Conservation (phyloP, 139 green algal species). For the Chlamydomonas asymmetrica region DNA sequence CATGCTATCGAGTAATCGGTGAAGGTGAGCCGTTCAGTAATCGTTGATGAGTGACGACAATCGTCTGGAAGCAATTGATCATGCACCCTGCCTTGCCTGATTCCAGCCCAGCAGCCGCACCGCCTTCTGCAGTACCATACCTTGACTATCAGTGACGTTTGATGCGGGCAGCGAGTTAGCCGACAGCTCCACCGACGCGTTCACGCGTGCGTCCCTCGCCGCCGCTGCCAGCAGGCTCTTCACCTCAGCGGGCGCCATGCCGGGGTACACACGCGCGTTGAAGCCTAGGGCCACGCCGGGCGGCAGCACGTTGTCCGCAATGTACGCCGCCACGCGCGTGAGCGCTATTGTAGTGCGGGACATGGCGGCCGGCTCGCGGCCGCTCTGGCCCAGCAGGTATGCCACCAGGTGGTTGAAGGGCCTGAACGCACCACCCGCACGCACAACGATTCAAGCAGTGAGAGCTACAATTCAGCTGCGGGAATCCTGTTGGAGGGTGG, state of each 20-base stretch:
- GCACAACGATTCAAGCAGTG: neutral
- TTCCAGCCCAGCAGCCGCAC: no score
- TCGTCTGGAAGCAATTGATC: no score
- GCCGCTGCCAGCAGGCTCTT: constrained; percentile 10
- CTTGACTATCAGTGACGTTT: no score
- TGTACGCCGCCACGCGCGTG: constrained; percentile 8
- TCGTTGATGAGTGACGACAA: no score
- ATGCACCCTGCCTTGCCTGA: no score
- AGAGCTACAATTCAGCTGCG: no score
- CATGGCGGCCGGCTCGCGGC: constrained; percentile 22
- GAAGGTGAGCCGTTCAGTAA: no score
- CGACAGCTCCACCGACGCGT: neutral
- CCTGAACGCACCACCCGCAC: constrained; percentile 1
- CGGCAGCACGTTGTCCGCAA: constrained; percentile 53
- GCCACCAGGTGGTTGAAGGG: constrained; percentile 19
- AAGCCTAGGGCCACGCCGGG: constrained; percentile 13
- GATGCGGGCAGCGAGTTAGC: no score
- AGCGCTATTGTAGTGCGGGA: constrained; percentile 36
- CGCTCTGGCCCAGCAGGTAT: neutral
- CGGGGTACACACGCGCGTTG: constrained; percentile 40
- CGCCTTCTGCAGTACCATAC: no score
- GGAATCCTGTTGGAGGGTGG: no score
- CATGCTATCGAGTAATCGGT: no score
- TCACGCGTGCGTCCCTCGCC: neutral
- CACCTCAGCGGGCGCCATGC: constrained; percentile 14